Evolutionary conservation across 352 stramenopile genomes (phyloP).

Genomic region (Pythium graminicola): DNA sequence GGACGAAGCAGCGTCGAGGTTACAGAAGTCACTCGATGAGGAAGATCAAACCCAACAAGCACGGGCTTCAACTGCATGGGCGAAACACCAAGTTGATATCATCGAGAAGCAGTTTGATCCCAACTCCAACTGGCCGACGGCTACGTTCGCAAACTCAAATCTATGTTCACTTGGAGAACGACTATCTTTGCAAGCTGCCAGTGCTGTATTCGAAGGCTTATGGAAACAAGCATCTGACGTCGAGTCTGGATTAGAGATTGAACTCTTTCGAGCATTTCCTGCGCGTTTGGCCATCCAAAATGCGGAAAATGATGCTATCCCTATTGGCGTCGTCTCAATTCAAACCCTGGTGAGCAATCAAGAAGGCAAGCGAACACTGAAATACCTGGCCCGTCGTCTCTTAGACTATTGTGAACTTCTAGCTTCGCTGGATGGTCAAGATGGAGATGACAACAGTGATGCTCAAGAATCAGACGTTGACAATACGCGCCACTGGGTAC

Average conservation of each 20-base stretch:
- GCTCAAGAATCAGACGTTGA: constrained; percentile 10
- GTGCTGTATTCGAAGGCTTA: constrained; percentile 42
- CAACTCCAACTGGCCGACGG: not conserved
- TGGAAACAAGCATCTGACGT: constrained; percentile 32
- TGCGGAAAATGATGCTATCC: not conserved
- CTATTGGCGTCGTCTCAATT: constrained; percentile 4
- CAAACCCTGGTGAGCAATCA: constrained; percentile 24
- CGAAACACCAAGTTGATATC: constrained; percentile 16
- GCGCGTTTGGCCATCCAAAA: constrained; percentile 4
- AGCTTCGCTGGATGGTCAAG: constrained; percentile 2
- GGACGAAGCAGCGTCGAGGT: constrained; percentile 21
- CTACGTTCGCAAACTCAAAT: not conserved
- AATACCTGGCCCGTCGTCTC: constrained; percentile 33
- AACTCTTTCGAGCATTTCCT: constrained; percentile 40
- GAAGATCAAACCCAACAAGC: not conserved
- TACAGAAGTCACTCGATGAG: constrained; percentile 1
- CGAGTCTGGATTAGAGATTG: constrained; percentile 37
- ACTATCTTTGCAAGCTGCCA: constrained; percentile 37
- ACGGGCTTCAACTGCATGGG: not conserved
- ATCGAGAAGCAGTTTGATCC: not conserved
- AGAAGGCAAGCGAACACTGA: constrained; percentile 45
- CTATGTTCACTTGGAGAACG: constrained; percentile 7
- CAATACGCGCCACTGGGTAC: constrained; percentile 4
- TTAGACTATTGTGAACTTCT: constrained; percentile 20
- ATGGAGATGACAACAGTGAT: not conserved